Evolutionary conservation across 495 filamentous ascomycete species (phyloP).

Genomic region (Daldinia caldariorum): DNA sequence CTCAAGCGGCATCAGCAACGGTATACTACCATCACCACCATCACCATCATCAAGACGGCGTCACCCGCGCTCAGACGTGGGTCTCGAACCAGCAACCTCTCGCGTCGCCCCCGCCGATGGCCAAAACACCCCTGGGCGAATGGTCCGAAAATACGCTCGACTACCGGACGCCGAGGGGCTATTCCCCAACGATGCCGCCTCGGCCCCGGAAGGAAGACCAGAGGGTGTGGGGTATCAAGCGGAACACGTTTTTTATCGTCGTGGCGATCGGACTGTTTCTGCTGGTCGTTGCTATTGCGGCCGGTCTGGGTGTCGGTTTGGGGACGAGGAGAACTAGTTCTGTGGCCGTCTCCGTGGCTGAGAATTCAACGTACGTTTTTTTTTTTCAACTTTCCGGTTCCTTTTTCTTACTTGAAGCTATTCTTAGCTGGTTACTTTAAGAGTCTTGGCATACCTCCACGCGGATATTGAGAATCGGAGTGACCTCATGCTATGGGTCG

Average conservation of each 20-base stretch:
- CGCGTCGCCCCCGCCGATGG: constrained; percentile 22
- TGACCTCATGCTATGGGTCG: background rate
- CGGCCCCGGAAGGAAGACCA: constrained; percentile 4
- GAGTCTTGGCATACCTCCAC: background rate
- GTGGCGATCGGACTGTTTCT: constrained; percentile 41
- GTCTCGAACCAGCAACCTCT: constrained; percentile 26
- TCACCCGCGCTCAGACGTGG: constrained; percentile 36
- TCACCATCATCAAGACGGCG: constrained; percentile 22
- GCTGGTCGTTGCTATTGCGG: constrained; percentile 43
- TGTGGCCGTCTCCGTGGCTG: background rate
- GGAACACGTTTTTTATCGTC: constrained; percentile 38
- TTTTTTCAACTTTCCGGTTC: too few species aligned
- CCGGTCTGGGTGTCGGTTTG: constrained; percentile 48
- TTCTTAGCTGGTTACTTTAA: background rate
- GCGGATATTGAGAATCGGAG: background rate
- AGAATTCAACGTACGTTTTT: constrained; percentile 19
- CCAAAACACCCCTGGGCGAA: constrained; percentile 29
- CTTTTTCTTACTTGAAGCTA: too few species aligned
- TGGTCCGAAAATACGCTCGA: constrained; percentile 27
- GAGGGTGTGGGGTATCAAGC: constrained; percentile 35
- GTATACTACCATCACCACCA: constrained; percentile 16
- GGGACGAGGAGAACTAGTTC: constrained; percentile 20
- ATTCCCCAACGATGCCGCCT: constrained; percentile 25
- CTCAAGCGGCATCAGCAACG: background rate
- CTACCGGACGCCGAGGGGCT: constrained; percentile 19